Conservation (phyloP, 805 yeast species). For the Ogataea kodamae region DNA sequence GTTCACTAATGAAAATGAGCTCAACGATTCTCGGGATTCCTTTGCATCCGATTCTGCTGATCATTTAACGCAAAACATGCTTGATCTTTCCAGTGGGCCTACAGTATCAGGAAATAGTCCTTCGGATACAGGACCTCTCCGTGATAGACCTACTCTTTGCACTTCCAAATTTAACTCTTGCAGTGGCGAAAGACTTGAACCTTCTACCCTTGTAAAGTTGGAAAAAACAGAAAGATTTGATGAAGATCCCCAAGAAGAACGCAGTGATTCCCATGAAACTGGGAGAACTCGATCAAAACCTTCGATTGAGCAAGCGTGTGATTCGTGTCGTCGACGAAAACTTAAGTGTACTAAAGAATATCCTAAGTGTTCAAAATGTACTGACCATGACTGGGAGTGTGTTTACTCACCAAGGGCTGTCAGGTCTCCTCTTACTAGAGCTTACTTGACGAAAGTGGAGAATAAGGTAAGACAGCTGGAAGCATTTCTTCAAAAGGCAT, state of each 20-base stretch:
- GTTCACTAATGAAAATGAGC: background rate
- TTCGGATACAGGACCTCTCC: too few relatives aligned
- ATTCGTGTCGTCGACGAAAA: constrained; percentile 77
- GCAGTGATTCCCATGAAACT: constrained; percentile 1
- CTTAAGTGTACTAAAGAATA: constrained; percentile 74
- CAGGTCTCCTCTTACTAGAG: constrained; percentile 78
- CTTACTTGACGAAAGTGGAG: constrained; percentile 75
- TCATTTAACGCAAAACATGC: too few relatives aligned
- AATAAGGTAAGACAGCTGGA: constrained; percentile 48
- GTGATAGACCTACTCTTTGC: too few relatives aligned
- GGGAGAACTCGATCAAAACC: constrained; percentile 3
- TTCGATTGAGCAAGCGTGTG: constrained; percentile 63
- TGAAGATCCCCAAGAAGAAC: constrained; percentile 4
- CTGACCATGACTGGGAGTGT: constrained; percentile 69
- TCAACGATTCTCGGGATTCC: background rate
- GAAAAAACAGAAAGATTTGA: constrained; percentile 3
- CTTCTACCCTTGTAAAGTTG: constrained; percentile 2
- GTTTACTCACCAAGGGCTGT: constrained; percentile 73
- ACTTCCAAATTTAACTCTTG: too few relatives aligned
- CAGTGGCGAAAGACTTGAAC: too few relatives aligned
- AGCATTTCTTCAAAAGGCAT: constrained; percentile 37
- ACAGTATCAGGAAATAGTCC: too few relatives aligned
- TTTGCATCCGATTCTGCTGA: too few relatives aligned
- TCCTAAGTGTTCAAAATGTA: constrained; percentile 76
- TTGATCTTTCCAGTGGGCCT: background rate